These are phyloP conservation scores for Cucumis sativus DNA, from an alignment of 306 rosid genomes.

Conservation along the genomic window DNA sequence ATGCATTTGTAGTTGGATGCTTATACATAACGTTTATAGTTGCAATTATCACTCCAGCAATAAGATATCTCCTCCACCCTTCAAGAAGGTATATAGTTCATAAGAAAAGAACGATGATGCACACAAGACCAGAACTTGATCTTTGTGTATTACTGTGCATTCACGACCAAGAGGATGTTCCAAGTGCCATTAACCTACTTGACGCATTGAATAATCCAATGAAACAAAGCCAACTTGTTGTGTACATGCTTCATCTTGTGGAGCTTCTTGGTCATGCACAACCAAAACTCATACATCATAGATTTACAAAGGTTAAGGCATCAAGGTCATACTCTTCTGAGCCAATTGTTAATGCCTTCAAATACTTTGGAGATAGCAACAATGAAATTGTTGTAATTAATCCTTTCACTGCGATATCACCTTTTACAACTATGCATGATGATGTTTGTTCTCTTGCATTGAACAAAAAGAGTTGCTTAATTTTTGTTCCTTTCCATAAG, in stretches of 20 bases:
- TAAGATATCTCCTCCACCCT: conserved; percentile 20
- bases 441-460: conserved; percentile 21
- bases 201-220: conserved; percentile 23
- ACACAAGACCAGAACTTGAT: conserved; percentile 6
- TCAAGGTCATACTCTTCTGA: neutral
- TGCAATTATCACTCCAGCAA: conserved; percentile 6
- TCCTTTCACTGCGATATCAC: conserved; percentile 19
- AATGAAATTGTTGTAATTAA: conserved; percentile 1
- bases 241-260: conserved; percentile 18
- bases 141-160: conserved; percentile 16
- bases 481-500: conserved; percentile 17
- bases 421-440: conserved; percentile 18
- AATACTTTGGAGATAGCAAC: conserved; percentile 7
- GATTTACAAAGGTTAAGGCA: neutral
- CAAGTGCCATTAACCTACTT: conserved; percentile 17
- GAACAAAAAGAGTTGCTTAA: conserved; percentile 7
- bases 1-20: conserved; percentile 13
- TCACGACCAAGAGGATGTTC: conserved; percentile 16
- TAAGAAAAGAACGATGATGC: conserved; percentile 14
- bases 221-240: conserved; percentile 5
- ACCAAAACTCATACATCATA: conserved; percentile 20
- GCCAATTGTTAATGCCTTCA: conserved; percentile 20
- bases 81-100: conserved; percentile 15
- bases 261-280: conserved; percentile 17
- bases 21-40: conserved; percentile 5